phyloP scores from a whole-genome alignment of 1,284 basidiomycete species.

The Trichosporon asahii region DNA sequence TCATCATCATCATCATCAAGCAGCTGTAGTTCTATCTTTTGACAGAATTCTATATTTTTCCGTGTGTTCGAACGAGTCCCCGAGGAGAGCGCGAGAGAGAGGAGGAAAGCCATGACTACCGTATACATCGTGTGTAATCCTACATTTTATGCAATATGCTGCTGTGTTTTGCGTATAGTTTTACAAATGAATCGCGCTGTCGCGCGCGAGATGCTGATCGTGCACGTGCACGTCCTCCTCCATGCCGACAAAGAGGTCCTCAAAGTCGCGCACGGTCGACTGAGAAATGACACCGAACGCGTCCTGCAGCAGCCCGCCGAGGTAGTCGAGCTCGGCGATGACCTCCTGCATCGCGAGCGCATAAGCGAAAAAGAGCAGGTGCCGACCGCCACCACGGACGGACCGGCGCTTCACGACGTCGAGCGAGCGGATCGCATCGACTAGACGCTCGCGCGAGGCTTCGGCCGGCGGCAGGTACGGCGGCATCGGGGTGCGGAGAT shows the following conservation, averaged over 20 bases:
- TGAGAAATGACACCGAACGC: conserved; percentile 78
- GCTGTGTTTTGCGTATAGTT: not conserved
- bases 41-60: not conserved
- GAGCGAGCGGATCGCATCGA: conserved; percentile 74
- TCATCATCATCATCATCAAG: not conserved
- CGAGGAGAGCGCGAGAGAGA: not conserved
- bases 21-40: not conserved
- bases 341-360: conserved; percentile 86
- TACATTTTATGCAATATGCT: not conserved
- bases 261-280: conserved; percentile 64
- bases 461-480: conserved; percentile 93
- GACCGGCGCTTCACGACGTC: conserved; percentile 69
- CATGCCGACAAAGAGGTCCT: conserved; percentile 58
- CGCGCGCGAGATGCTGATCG: conserved; percentile 4
- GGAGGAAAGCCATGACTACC: not conserved
- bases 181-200: conserved; percentile 9
- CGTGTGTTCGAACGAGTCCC: not conserved
- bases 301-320: conserved; percentile 73
- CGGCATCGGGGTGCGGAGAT: conserved; percentile 83
- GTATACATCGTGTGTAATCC: not conserved
- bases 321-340: conserved; percentile 73
- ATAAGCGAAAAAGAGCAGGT: conserved; percentile 90
- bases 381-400: conserved; percentile 63
- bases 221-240: conserved; percentile 11
- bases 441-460: conserved; percentile 70